These are phyloP conservation scores for Trifolium dubium DNA, from an alignment of 306 rosid genomes.

Conservation along the genomic window DNA sequence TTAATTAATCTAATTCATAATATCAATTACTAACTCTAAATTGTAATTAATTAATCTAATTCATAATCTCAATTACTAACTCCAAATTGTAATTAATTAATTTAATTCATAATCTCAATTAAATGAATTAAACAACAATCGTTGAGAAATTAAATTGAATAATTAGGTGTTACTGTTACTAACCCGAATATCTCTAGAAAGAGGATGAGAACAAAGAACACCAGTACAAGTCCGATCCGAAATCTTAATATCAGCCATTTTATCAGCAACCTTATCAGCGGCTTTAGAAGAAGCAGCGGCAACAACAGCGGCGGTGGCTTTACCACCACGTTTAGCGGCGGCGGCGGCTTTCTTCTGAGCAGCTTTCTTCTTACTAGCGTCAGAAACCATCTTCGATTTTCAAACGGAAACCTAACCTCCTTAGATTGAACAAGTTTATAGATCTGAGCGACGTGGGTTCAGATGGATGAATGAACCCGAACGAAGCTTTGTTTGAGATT, in stretches of 20 bases:
- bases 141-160: too few species aligned
- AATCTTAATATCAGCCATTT: constrained; percentile 55
- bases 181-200: constrained; percentile 89
- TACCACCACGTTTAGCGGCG: constrained; percentile 93
- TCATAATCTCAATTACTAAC: not conserved
- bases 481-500: not conserved
- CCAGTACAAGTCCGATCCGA: constrained; percentile 98
- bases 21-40: not conserved
- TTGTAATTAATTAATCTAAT: not conserved
- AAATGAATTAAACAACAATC: not conserved
- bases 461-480: not conserved
- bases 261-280: constrained; percentile 62
- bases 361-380: constrained; percentile 97
- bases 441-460: constrained; percentile 9
- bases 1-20: not conserved
- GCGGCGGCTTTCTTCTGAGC: constrained; percentile 98
- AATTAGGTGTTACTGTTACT: constrained; percentile 17
- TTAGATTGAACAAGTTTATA: not conserved
- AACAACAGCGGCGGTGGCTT: constrained; percentile 40
- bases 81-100: not conserved
- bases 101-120: not conserved
- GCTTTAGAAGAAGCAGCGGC: constrained; percentile 48
- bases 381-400: constrained; percentile 75
- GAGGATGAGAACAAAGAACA: constrained; percentile 92
- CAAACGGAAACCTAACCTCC: constrained; percentile 1